These are phyloP conservation scores for Fusarium stilboides DNA, from an alignment of 2,329 filamentous ascomycete species.

Conservation along the genomic window DNA sequence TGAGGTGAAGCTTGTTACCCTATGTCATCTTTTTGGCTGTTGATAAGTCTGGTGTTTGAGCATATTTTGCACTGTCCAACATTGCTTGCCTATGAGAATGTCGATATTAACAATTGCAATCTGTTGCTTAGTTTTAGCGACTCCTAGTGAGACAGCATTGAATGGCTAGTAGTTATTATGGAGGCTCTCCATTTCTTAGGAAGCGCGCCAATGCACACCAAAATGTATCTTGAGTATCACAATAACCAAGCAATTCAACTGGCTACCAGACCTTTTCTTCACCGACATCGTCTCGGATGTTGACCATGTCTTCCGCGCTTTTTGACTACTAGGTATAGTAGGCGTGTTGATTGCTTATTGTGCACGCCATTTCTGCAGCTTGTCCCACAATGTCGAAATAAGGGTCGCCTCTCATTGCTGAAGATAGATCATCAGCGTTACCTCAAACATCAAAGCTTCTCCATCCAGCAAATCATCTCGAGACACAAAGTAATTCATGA, in stretches of 20 bases:
- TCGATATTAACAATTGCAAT: constrained; percentile 18
- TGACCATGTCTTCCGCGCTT: not conserved
- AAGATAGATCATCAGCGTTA: constrained; percentile 22
- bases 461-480: constrained; percentile 29
- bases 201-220: constrained; percentile 14
- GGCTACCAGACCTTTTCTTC: not conserved
- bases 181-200: constrained; percentile 1
- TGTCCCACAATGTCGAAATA: constrained; percentile 8
- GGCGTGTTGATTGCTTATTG: constrained; percentile 2
- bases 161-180: not conserved
- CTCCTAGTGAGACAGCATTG: not conserved
- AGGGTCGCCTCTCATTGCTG: constrained; percentile 8
- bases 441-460: constrained; percentile 23
- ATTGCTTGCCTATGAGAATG: constrained; percentile 15
- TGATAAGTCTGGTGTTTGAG: too few relatives aligned
- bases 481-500: constrained; percentile 33
- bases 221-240: constrained; percentile 19
- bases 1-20: constrained; percentile 3
- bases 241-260: not conserved
- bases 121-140: constrained; percentile 9
- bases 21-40: constrained; percentile 1
- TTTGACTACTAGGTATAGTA: not conserved
- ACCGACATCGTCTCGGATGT: constrained; percentile 13
- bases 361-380: constrained; percentile 2
- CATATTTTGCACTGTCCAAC: not conserved